These are phyloP conservation scores for Trebouxia gelatinosa DNA, from an alignment of 163 green algal genomes.

Conservation along the genomic window DNA sequence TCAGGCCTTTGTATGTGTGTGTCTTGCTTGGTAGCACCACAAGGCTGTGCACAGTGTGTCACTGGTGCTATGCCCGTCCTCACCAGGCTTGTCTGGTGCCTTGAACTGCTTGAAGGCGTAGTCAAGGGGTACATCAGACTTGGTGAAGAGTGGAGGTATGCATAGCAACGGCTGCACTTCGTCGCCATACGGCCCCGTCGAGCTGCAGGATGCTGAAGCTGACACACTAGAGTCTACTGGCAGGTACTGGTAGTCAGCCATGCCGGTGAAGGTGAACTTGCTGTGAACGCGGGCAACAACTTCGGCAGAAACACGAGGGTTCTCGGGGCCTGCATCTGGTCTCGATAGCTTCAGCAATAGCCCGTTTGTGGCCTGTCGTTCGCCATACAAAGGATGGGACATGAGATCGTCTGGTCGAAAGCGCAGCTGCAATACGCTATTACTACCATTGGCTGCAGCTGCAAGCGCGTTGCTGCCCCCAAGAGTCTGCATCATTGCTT, in stretches of 20 bases:
- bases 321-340: background rate
- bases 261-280: conserved; percentile 51
- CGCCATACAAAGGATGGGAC: conserved; percentile 54
- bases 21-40: too few species aligned
- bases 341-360: conserved; percentile 55
- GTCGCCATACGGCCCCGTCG: conserved; percentile 34
- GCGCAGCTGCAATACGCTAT: conserved; percentile 11
- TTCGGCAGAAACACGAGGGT: background rate
- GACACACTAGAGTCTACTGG: background rate
- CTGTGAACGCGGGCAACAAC: conserved; percentile 19
- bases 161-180: conserved; percentile 47
- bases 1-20: too few species aligned
- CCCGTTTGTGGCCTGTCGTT: conserved; percentile 31
- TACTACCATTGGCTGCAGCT: background rate
- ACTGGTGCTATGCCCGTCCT: too few species aligned
- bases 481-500: conserved; percentile 41
- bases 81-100: conserved; percentile 10
- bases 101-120: conserved; percentile 49
- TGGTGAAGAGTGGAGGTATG: conserved; percentile 57
- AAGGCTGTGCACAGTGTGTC: too few species aligned
- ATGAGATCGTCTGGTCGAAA: conserved; percentile 51
- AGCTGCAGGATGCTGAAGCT: background rate
- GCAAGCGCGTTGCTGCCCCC: conserved; percentile 33
- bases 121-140: conserved; percentile 51
- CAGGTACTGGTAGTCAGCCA: conserved; percentile 63